Evolutionary conservation across 495 filamentous ascomycete genomes (phyloP), one percentile per base, ranked within the genome.

Genomic region (Penicillium ucsense): DNA sequence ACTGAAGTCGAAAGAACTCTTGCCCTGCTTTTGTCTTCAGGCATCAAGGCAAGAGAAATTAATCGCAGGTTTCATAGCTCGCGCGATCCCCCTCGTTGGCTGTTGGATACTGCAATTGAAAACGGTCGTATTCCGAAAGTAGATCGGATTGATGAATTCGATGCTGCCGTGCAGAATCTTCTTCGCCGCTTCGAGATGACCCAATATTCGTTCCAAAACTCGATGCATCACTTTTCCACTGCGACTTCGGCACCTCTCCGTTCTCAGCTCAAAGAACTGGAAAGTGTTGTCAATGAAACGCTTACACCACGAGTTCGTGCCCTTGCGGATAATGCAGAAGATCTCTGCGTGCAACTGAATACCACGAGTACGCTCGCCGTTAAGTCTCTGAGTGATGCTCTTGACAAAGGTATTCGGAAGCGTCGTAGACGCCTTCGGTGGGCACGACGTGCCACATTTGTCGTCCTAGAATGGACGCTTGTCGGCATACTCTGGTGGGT

Each of bases 21-120:
- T 45, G 77, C 88, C 3, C 72, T 94, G 1, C 76, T 94, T 30
- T 71, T 95, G 32, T 86, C 83, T 48, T 84, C 87, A 0, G 89
- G 89, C 38, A 81, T 94, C 60, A 91, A 91, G 63, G 89, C 89
- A 1, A 78, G 80, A 50, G 86, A 89, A 56, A 85, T 95, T 47
- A 71, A 73, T 35, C 77, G 81, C 8, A 76, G 83, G 40, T 81
- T 84, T 11, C 68, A 82, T 35, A 73, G 71, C 31, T 39, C 66
- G 38, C 64, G 70, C 42, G 50, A 61, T 37, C 53, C 72, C 54
- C 66, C 68, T 47, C 58, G 63, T 30, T 68, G 80, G 56, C 47
- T 69, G 47, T 55, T 56, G 46, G 51, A 60, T 47, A 47, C 65
- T 29, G 49, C 59, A 36, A 54, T 56, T 30, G 12, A 57, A 10